Conservation (phyloP, 106 monocot species). For the Posidonia australis region DNA sequence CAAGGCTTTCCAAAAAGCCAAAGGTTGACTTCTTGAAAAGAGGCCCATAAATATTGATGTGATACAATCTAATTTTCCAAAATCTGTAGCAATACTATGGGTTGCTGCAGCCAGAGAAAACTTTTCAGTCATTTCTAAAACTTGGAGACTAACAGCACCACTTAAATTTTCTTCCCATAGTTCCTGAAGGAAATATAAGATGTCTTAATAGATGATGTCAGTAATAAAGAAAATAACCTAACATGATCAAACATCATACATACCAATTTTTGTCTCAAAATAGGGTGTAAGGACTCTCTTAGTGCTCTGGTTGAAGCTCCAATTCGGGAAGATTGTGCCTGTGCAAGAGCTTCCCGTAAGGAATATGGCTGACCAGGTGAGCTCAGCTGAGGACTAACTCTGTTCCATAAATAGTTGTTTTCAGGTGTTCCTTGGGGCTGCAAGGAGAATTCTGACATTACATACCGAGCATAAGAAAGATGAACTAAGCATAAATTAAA, state of each 20-base stretch:
- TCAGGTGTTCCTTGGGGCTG: constrained; percentile 88
- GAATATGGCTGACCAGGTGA: constrained; percentile 98
- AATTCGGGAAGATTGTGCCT: constrained; percentile 96
- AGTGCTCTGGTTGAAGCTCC: constrained; percentile 75
- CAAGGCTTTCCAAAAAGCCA: constrained; percentile 79
- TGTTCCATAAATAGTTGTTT: constrained; percentile 92
- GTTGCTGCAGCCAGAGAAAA: constrained; percentile 72
- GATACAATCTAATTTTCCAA: constrained; percentile 89
- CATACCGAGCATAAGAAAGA: not conserved
- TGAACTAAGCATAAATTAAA: not conserved
- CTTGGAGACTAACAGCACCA: constrained; percentile 83
- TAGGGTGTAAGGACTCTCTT: constrained; percentile 90
- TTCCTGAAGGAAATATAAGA: constrained; percentile 44
- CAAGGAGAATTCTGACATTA: constrained; percentile 8
- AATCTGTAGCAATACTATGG: constrained; percentile 80
- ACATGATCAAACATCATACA: not conserved
- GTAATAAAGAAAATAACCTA: not conserved
- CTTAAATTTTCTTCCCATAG: constrained; percentile 99
- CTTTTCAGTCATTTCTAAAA: constrained; percentile 78
- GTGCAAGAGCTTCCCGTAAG: constrained; percentile 95
- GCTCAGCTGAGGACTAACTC: constrained; percentile 86
- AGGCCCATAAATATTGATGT: constrained; percentile 82
- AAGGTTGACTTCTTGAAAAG: constrained; percentile 81
- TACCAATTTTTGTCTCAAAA: constrained; percentile 94
- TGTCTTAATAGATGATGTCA: too few relatives aligned